Evolutionary conservation across 352 stramenopile species (phyloP), one percentile per base, ranked within the genome.

Genomic region (Pythium aquatile): DNA sequence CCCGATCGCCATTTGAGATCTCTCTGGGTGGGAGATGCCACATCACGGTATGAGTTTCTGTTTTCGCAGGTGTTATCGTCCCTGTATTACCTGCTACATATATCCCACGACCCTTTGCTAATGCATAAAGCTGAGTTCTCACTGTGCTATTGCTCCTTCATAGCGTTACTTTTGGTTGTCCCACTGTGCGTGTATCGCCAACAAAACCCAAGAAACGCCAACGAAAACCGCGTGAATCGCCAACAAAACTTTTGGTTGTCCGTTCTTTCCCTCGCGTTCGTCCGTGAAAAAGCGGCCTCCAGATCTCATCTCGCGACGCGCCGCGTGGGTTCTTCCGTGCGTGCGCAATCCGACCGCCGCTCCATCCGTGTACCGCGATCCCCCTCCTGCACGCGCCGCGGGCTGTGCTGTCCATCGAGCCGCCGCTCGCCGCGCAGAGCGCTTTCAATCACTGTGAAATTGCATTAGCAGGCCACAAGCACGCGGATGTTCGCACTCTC

Each of bases 81-180:
- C 44, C 44, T 51, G 44, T 14, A 3, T 30, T 51, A 51, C 8
- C 0, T 30, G 44, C 10, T 51, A 35, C 20, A 53, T 49, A 20
- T 3, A 14, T 44, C 20, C 28, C 17, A 10, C 3, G 39, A 54
- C 32, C 55, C 55, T 63, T 17, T 28, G 6, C 14, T 68, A 20
- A 10, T 2, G 17, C 33, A 46, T 63, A 59, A 54, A 62, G 54
- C 44, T 48, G 49, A 68, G 37, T 68, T 63, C 40, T 68, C 20
- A 24, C 20, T 24, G 20, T 24, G 20, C 20, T 55, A 20, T n/a
- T 16, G 47, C 20, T 30, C 57, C 62, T 68, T 63, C 62, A 68
- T 42, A 55, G 2, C 16, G 47, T 40, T 63, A 68, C 62, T 68
- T 68, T 40, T 48, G 5, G 20, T 16, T 26, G 20, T 51, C 44